Conservation (phyloP, 2,329 filamentous ascomycete genomes). For the Arthroderma sp. region DNA sequence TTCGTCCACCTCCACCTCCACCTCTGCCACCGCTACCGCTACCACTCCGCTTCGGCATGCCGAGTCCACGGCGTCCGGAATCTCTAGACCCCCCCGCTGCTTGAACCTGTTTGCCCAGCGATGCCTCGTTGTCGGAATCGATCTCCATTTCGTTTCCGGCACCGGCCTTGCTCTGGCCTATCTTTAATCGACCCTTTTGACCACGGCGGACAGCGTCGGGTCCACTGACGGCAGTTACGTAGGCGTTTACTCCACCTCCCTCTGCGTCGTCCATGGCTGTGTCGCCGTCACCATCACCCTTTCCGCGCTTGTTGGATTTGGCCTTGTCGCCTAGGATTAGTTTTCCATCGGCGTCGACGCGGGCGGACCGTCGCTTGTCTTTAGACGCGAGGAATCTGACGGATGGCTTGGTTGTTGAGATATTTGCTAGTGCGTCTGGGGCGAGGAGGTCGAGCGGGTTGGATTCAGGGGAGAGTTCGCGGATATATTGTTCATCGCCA, state of each 20-base stretch:
- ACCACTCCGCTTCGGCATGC: slow-evolving; percentile 17
- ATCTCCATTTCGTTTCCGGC: slow-evolving; percentile 26
- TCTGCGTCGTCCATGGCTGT: slow-evolving; percentile 36
- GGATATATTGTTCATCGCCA: slow-evolving; percentile 51
- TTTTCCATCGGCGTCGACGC: slow-evolving; percentile 32
- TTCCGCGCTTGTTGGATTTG: not conserved
- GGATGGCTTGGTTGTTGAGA: slow-evolving; percentile 74
- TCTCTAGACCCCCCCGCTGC: slow-evolving; percentile 14
- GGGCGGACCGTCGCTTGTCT: slow-evolving; percentile 29
- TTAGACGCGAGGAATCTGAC: slow-evolving; percentile 31
- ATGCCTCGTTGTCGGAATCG: slow-evolving; percentile 36
- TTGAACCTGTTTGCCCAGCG: slow-evolving; percentile 2
- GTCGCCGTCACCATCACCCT: slow-evolving; percentile 18
- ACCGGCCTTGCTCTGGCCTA: slow-evolving; percentile 34
- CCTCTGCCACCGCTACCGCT: slow-evolving; percentile 13
- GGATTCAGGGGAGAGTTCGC: slow-evolving; percentile 67
- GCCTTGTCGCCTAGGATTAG: slow-evolving; percentile 28
- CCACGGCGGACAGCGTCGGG: slow-evolving; percentile 45
- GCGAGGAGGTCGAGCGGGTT: slow-evolving; percentile 91
- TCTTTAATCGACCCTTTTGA: slow-evolving; percentile 48
- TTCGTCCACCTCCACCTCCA: slow-evolving; percentile 6
- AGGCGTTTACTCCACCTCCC: slow-evolving; percentile 40
- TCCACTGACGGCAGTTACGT: slow-evolving; percentile 47
- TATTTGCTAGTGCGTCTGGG: slow-evolving; percentile 76
- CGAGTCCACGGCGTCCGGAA: slow-evolving; percentile 16